Evolutionary conservation across 179 eudicot species (phyloP), one percentile per base, ranked within the genome.

Genomic region (Vitellaria paradoxa): DNA sequence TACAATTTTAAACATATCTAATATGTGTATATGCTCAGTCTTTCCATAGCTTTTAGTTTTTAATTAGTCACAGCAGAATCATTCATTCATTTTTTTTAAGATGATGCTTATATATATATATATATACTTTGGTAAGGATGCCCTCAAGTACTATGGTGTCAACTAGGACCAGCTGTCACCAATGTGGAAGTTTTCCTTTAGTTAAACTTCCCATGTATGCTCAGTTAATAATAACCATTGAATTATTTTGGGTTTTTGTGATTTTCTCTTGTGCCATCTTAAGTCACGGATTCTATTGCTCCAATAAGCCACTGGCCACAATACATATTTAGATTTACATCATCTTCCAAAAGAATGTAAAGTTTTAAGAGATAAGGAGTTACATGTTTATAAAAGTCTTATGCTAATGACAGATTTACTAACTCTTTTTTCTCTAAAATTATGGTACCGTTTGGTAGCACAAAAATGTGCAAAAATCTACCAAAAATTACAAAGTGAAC

Each of bases 91-190:
- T 47, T 64, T 47, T 21, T 42, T 42, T 0, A 4, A 62, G 37
- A 30, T 30, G 6, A 64, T 37, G 24, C 37, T 30, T 30, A 30
- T 30, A 30, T 30, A 30, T 30, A 0, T 30, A 30, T 30, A 30
- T 30, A 56, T 45, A 26, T 53, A 9, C 70, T 67, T 73, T 78
- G 80, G 81, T 46, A 70, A 70, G 69, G 60, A 47, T 49, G 59
- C 37, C 52, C 24, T 68, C 70, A 65, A 52, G 60, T 77, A 75
- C 82, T 82, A 83, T 78, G 53, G 82, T 82, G 84, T 86, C 80
- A 73, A 80, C 78, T 71, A 59, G 68, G 78, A 77, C 80, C 82
- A 66, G 26, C 69, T 77, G 74, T 60, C 49, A 8, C 56, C 68
- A 49, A 18, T 64, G 40, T 21, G 7, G 24, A 57, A 55, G 3